Base-by-base conservation (phyloP, 352 stramenopile genomes). In the Phytophthora fragariaefolia region DNA sequence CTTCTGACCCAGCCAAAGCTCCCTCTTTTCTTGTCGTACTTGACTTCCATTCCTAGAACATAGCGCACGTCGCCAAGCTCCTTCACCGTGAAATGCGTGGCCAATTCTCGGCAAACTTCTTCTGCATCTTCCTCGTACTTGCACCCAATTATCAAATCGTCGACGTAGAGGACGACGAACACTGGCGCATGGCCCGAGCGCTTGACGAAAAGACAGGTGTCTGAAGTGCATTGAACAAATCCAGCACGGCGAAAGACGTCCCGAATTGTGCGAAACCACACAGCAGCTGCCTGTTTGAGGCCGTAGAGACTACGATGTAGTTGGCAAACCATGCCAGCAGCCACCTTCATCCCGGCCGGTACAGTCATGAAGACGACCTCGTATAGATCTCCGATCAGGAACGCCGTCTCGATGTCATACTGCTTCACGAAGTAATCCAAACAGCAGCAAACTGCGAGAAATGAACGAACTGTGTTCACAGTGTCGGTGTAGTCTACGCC, bases 251-350 rank as follows among this genome's bases (percentile, higher is more conserved):
- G 8, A 18, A 69, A 59, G 0, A 63, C 65, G 1, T 36, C 27
- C 4, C 38, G 47, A 22, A 82, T 76, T 15, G 51, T 79, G 0
- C 38, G 23, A 43, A 69, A 55, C 71, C 71, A 85, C 4, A 71
- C 60, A 9, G 50, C 51, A 6, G 70, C 63, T 17, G 71, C 64
- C 58, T 83, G 65, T 12, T 83, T 82, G 0, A 83, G 43, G 9
- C 64, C 77, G 36, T 85, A 82, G 0, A 85, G 20, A 23, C 61
- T 73, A 28, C 51, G 51, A 13, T 27, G 53, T 18, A 81, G 47
- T 5, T 15, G 2, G 22, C 69, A 82, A 3, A 81, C 72, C 63
- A 67, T 65, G 2, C 38, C 55, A 12, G 57, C 26, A 7, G 6
- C 5, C 13, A 47, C 58, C 8, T 63, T 36, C 5, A 79, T 45